Evolutionary conservation across 2,329 filamentous ascomycete genomes (phyloP), one percentile per base, ranked within the genome.

Genomic region (Alternaria sp.): DNA sequence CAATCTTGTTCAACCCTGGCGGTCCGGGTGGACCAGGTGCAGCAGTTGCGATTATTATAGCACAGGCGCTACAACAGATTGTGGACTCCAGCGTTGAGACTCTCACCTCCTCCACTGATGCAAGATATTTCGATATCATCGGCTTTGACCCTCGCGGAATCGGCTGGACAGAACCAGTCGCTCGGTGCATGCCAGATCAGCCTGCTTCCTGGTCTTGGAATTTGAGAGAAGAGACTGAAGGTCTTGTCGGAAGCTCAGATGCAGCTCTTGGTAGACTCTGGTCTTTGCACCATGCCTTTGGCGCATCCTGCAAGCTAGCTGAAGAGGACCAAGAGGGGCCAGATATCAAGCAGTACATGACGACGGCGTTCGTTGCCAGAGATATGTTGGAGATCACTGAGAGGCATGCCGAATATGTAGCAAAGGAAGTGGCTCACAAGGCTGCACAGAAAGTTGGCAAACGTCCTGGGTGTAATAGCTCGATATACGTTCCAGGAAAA

Each of bases 321-420:
- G 52, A 66, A n/a, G 67, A 66, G 1, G 62, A 65, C 5, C 69
- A 68, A 37, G 63, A 71, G 34, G 77, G 65, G 3, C 64, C 70
- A 3, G 66, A 80, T 37, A 79, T 81, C 61, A 78, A 77, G 58
- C 70, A 76, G 46, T 81, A 80, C 65, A 72, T 81, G 44, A 79
- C 78, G 14, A 84, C 82, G 0, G 79, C 81, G 2, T 79, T 77
- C 24, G 80, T 81, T 2, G 82, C 80, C 2, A 71, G 78, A 37
- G 82, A 85, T 59, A 83, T 84, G 80, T 68, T 84, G 7, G 77
- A 80, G 39, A 77, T 84, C 34, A 72, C 80, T 10, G 82, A 84
- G 59, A 73, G 66, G 31, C 75, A 81, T 40, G 79, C 75, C 7
- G 72, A 78, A 26, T 80, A 68, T 58, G 70, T 65, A 6, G 65